Evolutionary conservation across 306 rosid species (phyloP).

Genomic region (Corylus heterophylla): DNA sequence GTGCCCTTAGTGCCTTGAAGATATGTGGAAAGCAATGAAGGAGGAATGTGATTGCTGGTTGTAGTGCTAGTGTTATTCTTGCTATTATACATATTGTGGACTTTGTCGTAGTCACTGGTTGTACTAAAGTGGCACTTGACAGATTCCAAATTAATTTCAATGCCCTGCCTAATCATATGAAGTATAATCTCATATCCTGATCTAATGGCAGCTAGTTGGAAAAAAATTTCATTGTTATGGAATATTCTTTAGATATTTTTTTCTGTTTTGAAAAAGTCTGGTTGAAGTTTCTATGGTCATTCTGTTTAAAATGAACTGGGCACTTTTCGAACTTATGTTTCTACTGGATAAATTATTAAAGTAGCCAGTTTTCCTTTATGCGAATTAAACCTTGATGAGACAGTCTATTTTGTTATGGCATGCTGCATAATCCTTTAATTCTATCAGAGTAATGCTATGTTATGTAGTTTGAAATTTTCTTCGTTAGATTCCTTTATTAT

Average conservation of each 20-base stretch:
- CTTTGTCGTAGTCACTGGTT: not conserved
- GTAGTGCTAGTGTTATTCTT: not conserved
- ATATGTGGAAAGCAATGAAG: not conserved
- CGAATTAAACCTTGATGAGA: not conserved
- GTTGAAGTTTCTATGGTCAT: not conserved
- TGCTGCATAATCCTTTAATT: conserved; percentile 2
- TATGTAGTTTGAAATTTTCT: not conserved
- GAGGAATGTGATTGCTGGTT: not conserved
- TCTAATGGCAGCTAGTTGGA: not conserved
- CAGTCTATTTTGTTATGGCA: not conserved
- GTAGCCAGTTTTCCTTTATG: not conserved
- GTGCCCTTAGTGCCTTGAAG: not conserved
- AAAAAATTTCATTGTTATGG: not conserved
- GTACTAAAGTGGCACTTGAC: not conserved
- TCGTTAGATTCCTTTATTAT: conserved; percentile 9
- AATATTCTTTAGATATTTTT: not conserved
- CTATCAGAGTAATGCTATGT: not conserved
- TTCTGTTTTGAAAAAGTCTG: not conserved
- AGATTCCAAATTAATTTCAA: not conserved
- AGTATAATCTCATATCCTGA: not conserved
- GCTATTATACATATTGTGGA: not conserved
- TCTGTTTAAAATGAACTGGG: not conserved
- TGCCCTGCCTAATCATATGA: not conserved
- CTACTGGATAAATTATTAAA: not conserved
- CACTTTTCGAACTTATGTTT: not conserved